These are phyloP conservation scores for Nissolia schottii DNA, from an alignment of 306 rosid genomes.

Conservation along the genomic window DNA sequence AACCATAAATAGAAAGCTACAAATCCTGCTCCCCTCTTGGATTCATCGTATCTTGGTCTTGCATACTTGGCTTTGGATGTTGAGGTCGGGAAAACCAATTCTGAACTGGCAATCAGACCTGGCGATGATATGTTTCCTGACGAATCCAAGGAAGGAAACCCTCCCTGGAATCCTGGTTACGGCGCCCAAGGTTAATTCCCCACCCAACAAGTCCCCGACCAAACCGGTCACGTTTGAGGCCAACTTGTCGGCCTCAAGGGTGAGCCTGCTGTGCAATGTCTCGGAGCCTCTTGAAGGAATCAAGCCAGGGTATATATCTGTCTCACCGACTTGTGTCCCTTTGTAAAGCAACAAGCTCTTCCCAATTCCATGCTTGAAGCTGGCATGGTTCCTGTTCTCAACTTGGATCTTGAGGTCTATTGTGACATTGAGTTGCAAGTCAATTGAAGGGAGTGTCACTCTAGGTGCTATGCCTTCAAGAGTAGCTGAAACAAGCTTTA, in stretches of 20 bases:
- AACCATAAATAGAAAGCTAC: background rate
- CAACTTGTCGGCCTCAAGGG: constrained; percentile 38
- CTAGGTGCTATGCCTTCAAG: constrained; percentile 47
- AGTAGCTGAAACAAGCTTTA: constrained; percentile 35
- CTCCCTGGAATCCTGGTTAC: constrained; percentile 49
- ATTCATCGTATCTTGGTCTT: constrained; percentile 57
- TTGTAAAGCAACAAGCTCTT: constrained; percentile 36
- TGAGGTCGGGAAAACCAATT: constrained; percentile 29
- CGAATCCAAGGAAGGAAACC: constrained; percentile 46
- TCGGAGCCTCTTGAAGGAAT: constrained; percentile 47
- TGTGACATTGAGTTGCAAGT: constrained; percentile 47
- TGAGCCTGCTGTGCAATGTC: constrained; percentile 34
- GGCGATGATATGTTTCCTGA: constrained; percentile 50
- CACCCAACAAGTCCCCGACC: constrained; percentile 36
- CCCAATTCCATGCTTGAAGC: constrained; percentile 52
- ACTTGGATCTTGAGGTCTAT: constrained; percentile 42
- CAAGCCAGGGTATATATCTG: constrained; percentile 37
- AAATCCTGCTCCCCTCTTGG: background rate
- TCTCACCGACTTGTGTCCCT: constrained; percentile 52
- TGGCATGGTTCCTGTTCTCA: constrained; percentile 44
- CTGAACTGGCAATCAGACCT: constrained; percentile 44
- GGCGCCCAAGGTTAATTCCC: constrained; percentile 35
- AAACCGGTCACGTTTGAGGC: constrained; percentile 28
- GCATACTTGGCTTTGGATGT: constrained; percentile 49
- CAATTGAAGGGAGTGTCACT: constrained; percentile 38